Base-by-base conservation (phyloP, 179 eudicot species). In the Vitellaria paradoxa region DNA sequence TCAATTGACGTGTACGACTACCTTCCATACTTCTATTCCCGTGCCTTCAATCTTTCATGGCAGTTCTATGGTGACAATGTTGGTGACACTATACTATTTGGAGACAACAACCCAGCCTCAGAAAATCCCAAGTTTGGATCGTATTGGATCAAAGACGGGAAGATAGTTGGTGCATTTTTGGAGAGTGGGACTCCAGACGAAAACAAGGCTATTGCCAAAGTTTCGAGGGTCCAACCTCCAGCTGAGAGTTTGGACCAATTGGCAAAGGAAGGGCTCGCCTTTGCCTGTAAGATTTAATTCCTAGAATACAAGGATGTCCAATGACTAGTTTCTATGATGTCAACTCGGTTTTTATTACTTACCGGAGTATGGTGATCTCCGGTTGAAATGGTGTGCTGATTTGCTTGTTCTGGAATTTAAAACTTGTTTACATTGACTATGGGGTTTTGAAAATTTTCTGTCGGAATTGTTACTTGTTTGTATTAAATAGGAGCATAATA, bases 41-140 rank as follows among this genome's bases (percentile, higher is more conserved):
- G 98, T 60, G 78, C 98, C 40, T 96, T 96, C 46, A 92, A 88
- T 80, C 88, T 96, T 40, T 89, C 98, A 26, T 91, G 97, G 99
- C 99, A 93, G 76, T 92, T 96, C 83, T 96, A 93, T 8, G 98
- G 99, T 2, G 98, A 96, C 79, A 93, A 93, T 78, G 99, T 90
- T 6, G 98, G 99, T 56, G 97, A 96, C 0, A 65, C 91, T 1
- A 94, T 93, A 47, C 26, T 85, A n/a, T 93, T 96, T 59, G 98
- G 98, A 7, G 91, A 96, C 81, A 84, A 76, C 81, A 84, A 82
- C 81, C 97, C 92, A 13, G 75, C 83, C 68, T 86, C 94, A 42
- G 80, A 86, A n/a, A 82, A 88, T 6, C 92, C 91, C 86, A 93
- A 92, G 86, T 96, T 96, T 57, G 98, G 99, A 12, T 75, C 96